Percentiles rank a stretch among this genome's conserved stretches.
Conservation (phyloP, 2,329 filamentous ascomycete species). For the Pseudonectria buxi region DNA sequence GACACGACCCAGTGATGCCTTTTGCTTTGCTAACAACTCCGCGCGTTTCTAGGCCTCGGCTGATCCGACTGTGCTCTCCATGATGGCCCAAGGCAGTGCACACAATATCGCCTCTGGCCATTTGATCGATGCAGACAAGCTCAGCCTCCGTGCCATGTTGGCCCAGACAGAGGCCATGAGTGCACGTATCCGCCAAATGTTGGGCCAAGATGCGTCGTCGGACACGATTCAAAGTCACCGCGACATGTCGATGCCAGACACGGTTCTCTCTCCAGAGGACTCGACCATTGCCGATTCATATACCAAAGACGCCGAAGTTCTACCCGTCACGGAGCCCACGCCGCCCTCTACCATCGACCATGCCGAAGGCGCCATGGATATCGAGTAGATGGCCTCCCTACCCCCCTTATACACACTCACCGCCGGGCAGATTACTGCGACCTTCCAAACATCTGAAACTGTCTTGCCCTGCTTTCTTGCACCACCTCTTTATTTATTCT, state of each 20-base stretch:
- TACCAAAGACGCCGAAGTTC: constrained; percentile 25
- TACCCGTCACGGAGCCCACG: constrained; percentile 31
- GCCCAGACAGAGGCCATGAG: constrained; percentile 40
- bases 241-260: constrained; percentile 15
- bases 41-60: constrained; percentile 34
- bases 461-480: not conserved
- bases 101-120: constrained; percentile 33
- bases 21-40: constrained; percentile 12
- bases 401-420: not conserved
- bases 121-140: constrained; percentile 37
- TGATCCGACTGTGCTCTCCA: constrained; percentile 36
- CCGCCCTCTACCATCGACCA: constrained; percentile 35
- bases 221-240: constrained; percentile 10
- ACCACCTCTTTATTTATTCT: not conserved
- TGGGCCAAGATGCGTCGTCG: constrained; percentile 25
- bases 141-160: constrained; percentile 42
- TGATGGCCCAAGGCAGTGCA: constrained; percentile 44
- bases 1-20: not conserved
- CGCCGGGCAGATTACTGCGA: not conserved
- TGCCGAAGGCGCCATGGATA: constrained; percentile 33
- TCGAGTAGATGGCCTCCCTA: constrained; percentile 25
- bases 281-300: constrained; percentile 23
- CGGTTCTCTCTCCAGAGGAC: constrained; percentile 19
- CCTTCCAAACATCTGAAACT: not conserved
- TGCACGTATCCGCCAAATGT: constrained; percentile 33